These are phyloP conservation scores for Nemania sp. DNA, from an alignment of 2,329 filamentous ascomycete genomes.

Conservation along the genomic window DNA sequence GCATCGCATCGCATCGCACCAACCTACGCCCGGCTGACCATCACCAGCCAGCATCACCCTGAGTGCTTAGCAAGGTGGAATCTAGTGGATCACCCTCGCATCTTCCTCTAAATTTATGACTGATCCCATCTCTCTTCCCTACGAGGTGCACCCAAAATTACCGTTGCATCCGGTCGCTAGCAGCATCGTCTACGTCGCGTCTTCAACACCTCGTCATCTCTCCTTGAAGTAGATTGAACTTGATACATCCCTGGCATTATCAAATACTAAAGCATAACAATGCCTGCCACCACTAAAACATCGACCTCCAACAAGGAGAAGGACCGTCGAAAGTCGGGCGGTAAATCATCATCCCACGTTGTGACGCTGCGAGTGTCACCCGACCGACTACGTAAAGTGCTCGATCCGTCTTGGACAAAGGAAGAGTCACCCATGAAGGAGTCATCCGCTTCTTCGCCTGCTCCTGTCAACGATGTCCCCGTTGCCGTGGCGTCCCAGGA, in stretches of 20 bases:
- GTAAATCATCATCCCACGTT: slow-evolving; percentile 55
- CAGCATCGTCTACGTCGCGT: slow-evolving; percentile 35
- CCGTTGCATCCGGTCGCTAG: slow-evolving; percentile 23
- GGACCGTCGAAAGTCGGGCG: slow-evolving; percentile 59
- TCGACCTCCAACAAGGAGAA: slow-evolving; percentile 57
- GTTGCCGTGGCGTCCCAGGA: slow-evolving; percentile 58
- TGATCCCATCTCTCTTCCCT: slow-evolving; percentile 37
- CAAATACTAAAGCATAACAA: slow-evolving; percentile 42
- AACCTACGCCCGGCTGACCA: slow-evolving; percentile 31
- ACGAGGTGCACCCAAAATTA: slow-evolving; percentile 33
- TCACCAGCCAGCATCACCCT: slow-evolving; percentile 35
- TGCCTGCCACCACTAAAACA: slow-evolving; percentile 55
- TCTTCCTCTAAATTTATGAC: slow-evolving; percentile 40
- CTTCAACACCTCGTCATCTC: slow-evolving; percentile 30
- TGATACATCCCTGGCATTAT: slow-evolving; percentile 34
- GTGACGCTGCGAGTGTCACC: slow-evolving; percentile 67
- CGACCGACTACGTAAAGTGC: slow-evolving; percentile 62
- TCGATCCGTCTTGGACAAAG: slow-evolving; percentile 58
- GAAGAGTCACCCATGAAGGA: slow-evolving; percentile 60
- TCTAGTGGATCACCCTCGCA: slow-evolving; percentile 45
- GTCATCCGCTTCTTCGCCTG: slow-evolving; percentile 60
- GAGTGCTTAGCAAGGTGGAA: slow-evolving; percentile 35
- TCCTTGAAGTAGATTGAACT: slow-evolving; percentile 28
- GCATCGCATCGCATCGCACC: slow-evolving; percentile 29
- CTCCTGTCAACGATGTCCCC: slow-evolving; percentile 52